Conservation (phyloP, 2,329 filamentous ascomycete species). For the Boeremia exigua region DNA sequence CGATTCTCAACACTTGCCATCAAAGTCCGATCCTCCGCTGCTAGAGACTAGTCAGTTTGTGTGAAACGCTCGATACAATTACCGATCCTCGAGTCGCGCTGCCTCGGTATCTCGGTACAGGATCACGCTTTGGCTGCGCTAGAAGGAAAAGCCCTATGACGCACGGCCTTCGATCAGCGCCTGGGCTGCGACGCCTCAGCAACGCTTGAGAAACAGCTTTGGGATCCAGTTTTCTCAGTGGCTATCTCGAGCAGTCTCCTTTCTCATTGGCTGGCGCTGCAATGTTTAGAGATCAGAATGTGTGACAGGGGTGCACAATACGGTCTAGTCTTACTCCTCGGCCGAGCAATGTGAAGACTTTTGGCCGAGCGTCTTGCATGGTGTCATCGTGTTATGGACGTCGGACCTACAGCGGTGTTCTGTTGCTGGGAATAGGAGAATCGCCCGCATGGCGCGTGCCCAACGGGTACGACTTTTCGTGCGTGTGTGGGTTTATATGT, state of each 20-base stretch:
- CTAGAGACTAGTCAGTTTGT: not conserved
- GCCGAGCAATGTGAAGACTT: slow-evolving; percentile 15
- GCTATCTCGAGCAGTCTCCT: not conserved
- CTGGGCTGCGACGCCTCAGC: slow-evolving; percentile 9
- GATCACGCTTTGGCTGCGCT: slow-evolving; percentile 2
- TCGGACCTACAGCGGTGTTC: not conserved
- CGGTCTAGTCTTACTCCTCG: slow-evolving; percentile 9
- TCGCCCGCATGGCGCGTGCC: slow-evolving; percentile 2
- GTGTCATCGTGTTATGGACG: slow-evolving; percentile 13
- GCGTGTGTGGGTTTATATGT: slow-evolving; percentile 14
- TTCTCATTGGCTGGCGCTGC: slow-evolving; percentile 4
- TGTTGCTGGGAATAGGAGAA: slow-evolving; percentile 14
- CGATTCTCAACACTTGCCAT: not conserved
- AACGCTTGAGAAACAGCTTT: slow-evolving; percentile 2
- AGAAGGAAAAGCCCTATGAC: slow-evolving; percentile 2
- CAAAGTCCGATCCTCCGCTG: slow-evolving; percentile 7
- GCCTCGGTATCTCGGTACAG: slow-evolving; percentile 14
- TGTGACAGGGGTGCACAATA: not conserved
- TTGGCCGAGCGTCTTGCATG: slow-evolving; percentile 11
- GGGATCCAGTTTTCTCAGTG: slow-evolving; percentile 13
- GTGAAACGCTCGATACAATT: slow-evolving; percentile 2
- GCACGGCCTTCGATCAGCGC: slow-evolving; percentile 12
- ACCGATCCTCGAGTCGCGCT: slow-evolving; percentile 1
- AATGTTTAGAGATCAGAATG: not conserved
- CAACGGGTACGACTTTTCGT: slow-evolving; percentile 5